Conservation (phyloP, 2,329 filamentous ascomycete species). For the Didymellaceae sp. region DNA sequence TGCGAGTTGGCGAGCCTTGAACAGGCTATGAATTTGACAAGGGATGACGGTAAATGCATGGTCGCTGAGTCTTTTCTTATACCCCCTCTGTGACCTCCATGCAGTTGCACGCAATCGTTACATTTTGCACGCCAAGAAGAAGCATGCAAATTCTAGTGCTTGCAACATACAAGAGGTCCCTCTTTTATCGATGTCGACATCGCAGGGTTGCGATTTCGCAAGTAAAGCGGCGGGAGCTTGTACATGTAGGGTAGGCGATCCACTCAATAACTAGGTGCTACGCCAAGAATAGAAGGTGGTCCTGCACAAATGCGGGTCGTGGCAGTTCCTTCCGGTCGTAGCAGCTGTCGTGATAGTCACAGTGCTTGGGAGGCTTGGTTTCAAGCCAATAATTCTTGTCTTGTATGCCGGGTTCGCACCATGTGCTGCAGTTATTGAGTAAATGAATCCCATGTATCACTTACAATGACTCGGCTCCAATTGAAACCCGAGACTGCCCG, state of each 20-base stretch:
- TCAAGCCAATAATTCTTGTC: not conserved
- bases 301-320: constrained; percentile 8
- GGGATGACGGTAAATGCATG: not conserved
- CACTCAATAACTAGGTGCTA: constrained; percentile 3
- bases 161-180: constrained; percentile 9
- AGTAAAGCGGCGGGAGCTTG: constrained; percentile 13
- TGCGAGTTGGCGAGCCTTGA: not conserved
- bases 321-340: constrained; percentile 5
- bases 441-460: not conserved
- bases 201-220: constrained; percentile 20
- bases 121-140: constrained; percentile 11
- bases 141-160: not conserved
- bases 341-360: constrained; percentile 10
- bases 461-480: not conserved
- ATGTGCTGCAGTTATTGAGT: not conserved
- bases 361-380: constrained; percentile 7
- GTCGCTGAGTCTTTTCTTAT: not conserved
- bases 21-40: not conserved
- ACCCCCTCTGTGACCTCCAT: not conserved
- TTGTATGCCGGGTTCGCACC: not conserved
- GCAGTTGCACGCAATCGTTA: constrained; percentile 12
- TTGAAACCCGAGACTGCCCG: not conserved
- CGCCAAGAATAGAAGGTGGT: constrained; percentile 12
- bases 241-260: constrained; percentile 6
- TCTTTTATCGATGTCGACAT: constrained; percentile 22